These are phyloP conservation scores for Termitomyces sp. DNA, from an alignment of 1,284 basidiomycete species.

Conservation along the genomic window DNA sequence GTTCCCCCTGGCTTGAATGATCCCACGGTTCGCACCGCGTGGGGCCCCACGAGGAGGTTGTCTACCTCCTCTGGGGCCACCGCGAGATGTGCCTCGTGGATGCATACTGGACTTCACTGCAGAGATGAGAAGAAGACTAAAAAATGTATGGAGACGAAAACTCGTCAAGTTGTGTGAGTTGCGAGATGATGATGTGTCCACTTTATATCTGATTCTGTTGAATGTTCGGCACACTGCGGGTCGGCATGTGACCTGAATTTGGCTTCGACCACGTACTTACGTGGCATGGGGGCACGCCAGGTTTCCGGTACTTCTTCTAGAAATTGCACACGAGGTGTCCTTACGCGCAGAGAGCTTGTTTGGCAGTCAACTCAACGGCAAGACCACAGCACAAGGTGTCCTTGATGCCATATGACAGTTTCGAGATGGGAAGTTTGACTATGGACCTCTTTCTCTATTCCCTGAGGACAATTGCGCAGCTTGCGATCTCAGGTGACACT, in stretches of 20 bases:
- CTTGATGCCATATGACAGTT: no score
- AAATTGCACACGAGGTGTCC: no score
- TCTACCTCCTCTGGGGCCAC: constrained; percentile 9
- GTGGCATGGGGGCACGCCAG: no score
- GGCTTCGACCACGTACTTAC: no score
- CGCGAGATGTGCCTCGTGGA: constrained; percentile 22
- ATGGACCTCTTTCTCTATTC: no score
- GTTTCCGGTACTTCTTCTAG: no score
- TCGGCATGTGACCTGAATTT: neutral
- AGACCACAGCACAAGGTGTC: no score
- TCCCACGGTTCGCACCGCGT: constrained; percentile 27
- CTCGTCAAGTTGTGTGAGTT: neutral
- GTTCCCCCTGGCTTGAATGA: constrained; percentile 10
- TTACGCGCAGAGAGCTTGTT: no score
- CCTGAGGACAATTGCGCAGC: no score
- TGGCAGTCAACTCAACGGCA: no score
- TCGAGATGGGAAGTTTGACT: no score
- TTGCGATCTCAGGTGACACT: no score
- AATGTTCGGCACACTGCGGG: neutral
- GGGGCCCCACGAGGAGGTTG: constrained; percentile 19
- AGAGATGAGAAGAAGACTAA: neutral
- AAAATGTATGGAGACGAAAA: neutral
- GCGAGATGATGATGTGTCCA: neutral
- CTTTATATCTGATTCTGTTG: neutral
- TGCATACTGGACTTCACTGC: constrained; percentile 24